Percentiles rank a stretch among this genome's conserved stretches.
Conservation (phyloP, 2,329 filamentous ascomycete genomes). For the Aspergillus carbonarius region DNA sequence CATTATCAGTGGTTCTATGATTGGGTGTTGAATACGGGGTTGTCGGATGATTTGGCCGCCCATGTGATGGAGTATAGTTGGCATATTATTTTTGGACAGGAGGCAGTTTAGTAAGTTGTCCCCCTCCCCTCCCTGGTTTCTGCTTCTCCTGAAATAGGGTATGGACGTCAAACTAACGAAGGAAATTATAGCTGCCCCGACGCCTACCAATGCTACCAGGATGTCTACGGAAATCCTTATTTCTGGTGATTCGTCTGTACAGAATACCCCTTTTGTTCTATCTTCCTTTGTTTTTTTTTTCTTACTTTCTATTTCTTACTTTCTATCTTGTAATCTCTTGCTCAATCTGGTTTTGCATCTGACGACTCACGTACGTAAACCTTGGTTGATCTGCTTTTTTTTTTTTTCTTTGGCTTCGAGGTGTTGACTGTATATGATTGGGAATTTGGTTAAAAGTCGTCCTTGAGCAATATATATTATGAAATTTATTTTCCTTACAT, state of each 20-base stretch:
- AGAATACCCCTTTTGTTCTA: slow-evolving; percentile 1
- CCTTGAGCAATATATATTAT: not conserved
- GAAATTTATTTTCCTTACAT: not conserved
- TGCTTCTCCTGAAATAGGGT: not conserved
- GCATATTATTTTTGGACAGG: slow-evolving; percentile 49
- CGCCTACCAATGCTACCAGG: slow-evolving; percentile 61
- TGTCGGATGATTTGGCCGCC: slow-evolving; percentile 49
- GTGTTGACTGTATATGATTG: not conserved
- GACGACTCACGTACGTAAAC: not conserved
- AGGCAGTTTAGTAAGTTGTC: slow-evolving; percentile 19
- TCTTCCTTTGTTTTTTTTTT: no score
- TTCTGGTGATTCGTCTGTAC: slow-evolving; percentile 20
- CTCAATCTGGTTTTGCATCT: not conserved
- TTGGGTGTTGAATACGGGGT: slow-evolving; percentile 49
- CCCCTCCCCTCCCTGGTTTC: not conserved
- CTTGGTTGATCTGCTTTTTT: not conserved
- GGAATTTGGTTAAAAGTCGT: not conserved
- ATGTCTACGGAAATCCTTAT: slow-evolving; percentile 52
- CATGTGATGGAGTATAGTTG: slow-evolving; percentile 56
- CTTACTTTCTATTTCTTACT: not conserved
- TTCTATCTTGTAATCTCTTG: not conserved
- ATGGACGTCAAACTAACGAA: slow-evolving; percentile 1
- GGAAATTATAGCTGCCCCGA: slow-evolving; percentile 55
- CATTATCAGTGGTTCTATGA: slow-evolving; percentile 49
- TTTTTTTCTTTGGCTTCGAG: not conserved